Evolutionary conservation across 164 flowering plant genomes (phyloP).

Genomic region (Liquidambar formosana): DNA sequence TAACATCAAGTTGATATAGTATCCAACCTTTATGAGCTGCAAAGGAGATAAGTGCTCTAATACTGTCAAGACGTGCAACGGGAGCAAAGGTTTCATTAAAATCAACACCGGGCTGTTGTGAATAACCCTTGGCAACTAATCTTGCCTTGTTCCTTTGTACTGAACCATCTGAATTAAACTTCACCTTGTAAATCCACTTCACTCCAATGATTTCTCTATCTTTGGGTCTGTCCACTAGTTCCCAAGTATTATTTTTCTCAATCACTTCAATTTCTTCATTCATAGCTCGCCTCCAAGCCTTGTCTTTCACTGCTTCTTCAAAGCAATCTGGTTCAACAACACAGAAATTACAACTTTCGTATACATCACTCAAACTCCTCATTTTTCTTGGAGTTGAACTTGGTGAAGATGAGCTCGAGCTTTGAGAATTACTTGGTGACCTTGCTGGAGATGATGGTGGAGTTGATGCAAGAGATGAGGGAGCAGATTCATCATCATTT

Average conservation of each 20-base stretch:
- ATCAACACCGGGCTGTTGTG: slow-evolving; percentile 12
- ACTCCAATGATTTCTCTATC: slow-evolving; percentile 5
- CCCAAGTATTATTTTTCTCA: slow-evolving; percentile 4
- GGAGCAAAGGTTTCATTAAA: slow-evolving; percentile 18
- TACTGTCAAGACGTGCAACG: slow-evolving; percentile 13
- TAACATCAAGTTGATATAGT: slow-evolving; percentile 16
- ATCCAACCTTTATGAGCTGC: slow-evolving; percentile 14
- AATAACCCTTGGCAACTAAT: slow-evolving; percentile 13
- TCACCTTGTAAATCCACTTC: slow-evolving; percentile 12
- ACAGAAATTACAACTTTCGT: not conserved
- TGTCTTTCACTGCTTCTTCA: not conserved
- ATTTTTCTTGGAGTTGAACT: slow-evolving; percentile 1
- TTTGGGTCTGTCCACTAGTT: slow-evolving; percentile 1
- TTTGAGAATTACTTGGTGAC: too few relatives aligned
- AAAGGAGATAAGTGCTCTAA: slow-evolving; percentile 5
- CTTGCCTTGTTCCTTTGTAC: slow-evolving; percentile 4
- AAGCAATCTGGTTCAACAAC: not conserved
- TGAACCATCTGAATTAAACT: not conserved
- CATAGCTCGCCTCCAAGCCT: not conserved
- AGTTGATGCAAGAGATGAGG: not conserved
- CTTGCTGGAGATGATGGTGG: too few relatives aligned
- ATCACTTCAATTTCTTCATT: not conserved
- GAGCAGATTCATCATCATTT: not conserved
- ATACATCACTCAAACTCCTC: not conserved
- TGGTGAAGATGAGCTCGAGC: too few relatives aligned